Conservation (phyloP, 495 filamentous ascomycete genomes). For the Penicillium tannophilum region DNA sequence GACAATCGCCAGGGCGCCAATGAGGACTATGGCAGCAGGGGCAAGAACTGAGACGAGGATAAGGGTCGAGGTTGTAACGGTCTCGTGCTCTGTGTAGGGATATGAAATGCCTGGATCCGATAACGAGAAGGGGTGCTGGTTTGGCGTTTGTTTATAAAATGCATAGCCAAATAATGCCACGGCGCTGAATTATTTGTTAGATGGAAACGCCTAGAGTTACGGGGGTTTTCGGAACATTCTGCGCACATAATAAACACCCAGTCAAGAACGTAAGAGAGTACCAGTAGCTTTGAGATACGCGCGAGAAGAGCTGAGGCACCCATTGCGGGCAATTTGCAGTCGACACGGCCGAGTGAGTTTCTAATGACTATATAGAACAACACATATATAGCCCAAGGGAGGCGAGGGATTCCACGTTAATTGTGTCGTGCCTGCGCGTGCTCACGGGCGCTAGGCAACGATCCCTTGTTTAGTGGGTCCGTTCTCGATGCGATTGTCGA, state of each 20-base stretch:
- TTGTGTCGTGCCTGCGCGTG: neutral
- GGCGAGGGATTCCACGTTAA: no score
- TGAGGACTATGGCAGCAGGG: constrained; percentile 54
- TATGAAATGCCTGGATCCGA: constrained; percentile 60
- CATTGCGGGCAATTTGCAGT: constrained; percentile 11
- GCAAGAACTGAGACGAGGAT: constrained; percentile 52
- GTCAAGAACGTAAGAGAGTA: constrained; percentile 55
- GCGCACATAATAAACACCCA: constrained; percentile 57
- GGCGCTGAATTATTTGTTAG: constrained; percentile 29
- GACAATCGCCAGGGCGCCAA: constrained; percentile 51
- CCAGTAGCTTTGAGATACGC: constrained; percentile 38
- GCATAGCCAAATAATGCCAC: constrained; percentile 50
- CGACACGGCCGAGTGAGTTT: neutral
- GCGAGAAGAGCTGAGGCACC: constrained; percentile 8
- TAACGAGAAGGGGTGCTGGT: constrained; percentile 50
- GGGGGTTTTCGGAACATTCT: neutral
- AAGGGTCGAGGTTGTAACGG: constrained; percentile 54
- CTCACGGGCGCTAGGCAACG: constrained; percentile 5
- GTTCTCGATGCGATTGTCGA: neutral
- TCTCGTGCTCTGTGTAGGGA: constrained; percentile 55
- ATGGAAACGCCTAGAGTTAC: neutral
- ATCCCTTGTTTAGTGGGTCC: constrained; percentile 8
- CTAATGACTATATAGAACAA: neutral
- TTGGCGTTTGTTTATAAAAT: constrained; percentile 44
- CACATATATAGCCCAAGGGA: neutral